These are phyloP conservation scores for Naumovozyma dairenensis DNA, from an alignment of 805 yeast genomes.

Conservation along the genomic window DNA sequence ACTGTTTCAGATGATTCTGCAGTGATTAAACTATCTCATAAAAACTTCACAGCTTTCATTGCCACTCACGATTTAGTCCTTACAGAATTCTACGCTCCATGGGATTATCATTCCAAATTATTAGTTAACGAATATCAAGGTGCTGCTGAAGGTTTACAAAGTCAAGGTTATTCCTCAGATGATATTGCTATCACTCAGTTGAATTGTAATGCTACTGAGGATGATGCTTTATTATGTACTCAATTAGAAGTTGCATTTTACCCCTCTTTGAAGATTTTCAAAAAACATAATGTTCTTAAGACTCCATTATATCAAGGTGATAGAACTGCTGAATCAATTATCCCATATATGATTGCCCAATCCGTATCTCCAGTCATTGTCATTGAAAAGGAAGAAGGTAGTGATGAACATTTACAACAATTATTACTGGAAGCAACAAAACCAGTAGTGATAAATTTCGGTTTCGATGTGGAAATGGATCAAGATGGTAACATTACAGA, in stretches of 20 bases:
- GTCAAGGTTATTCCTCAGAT: too few relatives aligned
- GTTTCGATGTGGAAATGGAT: constrained; percentile 58
- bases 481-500: constrained; percentile 36
- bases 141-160: constrained; percentile 69
- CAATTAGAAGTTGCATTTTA: constrained; percentile 63
- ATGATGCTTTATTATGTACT: constrained; percentile 60
- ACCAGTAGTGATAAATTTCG: constrained; percentile 49
- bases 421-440: constrained; percentile 37
- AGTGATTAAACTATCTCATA: constrained; percentile 65
- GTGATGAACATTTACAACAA: constrained; percentile 35
- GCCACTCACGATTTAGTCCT: constrained; percentile 64
- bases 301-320: constrained; percentile 68
- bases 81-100: constrained; percentile 86
- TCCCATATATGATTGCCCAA: constrained; percentile 68
- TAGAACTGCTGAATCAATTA: constrained; percentile 68
- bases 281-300: constrained; percentile 36
- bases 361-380: constrained; percentile 63
- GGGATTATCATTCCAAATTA: constrained; percentile 94
- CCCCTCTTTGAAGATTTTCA: constrained; percentile 71
- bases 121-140: constrained; percentile 65
- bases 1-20: constrained; percentile 72
- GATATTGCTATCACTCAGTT: constrained; percentile 67
- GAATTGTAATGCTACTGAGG: constrained; percentile 74
- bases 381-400: constrained; percentile 37
- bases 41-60: constrained; percentile 56